Base-by-base conservation (phyloP, 129 eudicot genomes). In the Pittosporum tobira region DNA sequence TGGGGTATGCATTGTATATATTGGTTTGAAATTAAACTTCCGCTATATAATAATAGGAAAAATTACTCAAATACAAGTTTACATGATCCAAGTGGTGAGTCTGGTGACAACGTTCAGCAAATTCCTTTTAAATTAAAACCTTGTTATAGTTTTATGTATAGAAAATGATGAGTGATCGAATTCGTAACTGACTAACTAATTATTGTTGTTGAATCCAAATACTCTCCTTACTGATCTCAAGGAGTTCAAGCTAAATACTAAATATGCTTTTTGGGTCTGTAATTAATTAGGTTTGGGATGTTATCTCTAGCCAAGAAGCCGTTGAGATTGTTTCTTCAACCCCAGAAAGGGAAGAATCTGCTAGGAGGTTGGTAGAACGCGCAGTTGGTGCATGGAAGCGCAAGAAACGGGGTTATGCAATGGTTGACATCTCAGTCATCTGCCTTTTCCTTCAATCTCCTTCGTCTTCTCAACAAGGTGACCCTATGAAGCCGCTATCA, bases 271-370 rank as follows among this genome's bases (percentile, higher is more conserved):
- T 25, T 1, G 25, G 38, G 11, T 19, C 36, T 23, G 24, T 10
- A n/a, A n/a, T n/a, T 21, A 6, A 16, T 56, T 60, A 88, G 97
- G 85, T 90, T 6, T 93, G 99, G 99, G 99, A 93, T 71, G 99
- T 87, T 7, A 63, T 93, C 40, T 76, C 96, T 2, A 93, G 87
- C 65, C 75, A 87, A 87, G 91, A 87, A 69, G 96, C 96, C 0
- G 77, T 87, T 16, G 88, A 81, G 68, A 77, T 93, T 25, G 99
- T 93, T 36, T 72, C 85, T 46, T 74, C 84, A 20, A 63, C 89
- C 14, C 52, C 68, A 20, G 71, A 74, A 12, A 84, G 88, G 65
- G 83, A 74, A 16, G 85, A 87, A 63, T 63, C 99, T 28, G 90
- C 99, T 3, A 84, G 70, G 73, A 66, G 76, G 50, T 74, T 93